Base-by-base conservation (phyloP, 441 rosid genomes). In the Populus hybrid region DNA sequence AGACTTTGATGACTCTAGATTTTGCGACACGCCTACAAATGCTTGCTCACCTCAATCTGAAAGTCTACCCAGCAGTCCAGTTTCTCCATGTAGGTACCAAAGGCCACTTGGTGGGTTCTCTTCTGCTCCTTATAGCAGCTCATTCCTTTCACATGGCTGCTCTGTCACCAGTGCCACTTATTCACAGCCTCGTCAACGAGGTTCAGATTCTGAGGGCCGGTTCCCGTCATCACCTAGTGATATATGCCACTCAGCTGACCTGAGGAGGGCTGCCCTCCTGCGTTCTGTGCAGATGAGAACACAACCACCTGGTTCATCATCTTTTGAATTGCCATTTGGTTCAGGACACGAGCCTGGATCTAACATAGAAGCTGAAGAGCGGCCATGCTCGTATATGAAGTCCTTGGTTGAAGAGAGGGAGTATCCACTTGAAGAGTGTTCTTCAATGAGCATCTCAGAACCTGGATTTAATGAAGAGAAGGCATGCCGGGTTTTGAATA, bases 151-250 rank as follows among this genome's bases (percentile, higher is more conserved):
- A 5, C 76, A 82, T 75, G 79, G 86, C 77, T 75, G 69, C 82
- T 70, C 84, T 34, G 67, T 77, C 30, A 68, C 79, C 6, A 65
- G 85, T 9, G 79, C 75, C 35, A 24, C 87, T 36, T 77, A 78
- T 75, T 84, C 94, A 42, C 96, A 84, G 78, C 75, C 93, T 75
- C 92, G 94, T 18, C 94, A 86, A 69, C 85, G 95, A 82, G 91
- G 93, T 38, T 94, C 98, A 4, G 96, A 96, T 61, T 92, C 99
- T 0, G 98, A 94, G 82, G 94, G 97, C 42, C 87, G 98, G 79
- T 89, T 96, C 80, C 98, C 98, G 0, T 96, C 98, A 26, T 96
- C 98, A 28, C 98, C 98, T 28, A 96, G 98, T 68, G 98, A 96
- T 81, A 96, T 96, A 74, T 93, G 98, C 79, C 97, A 96, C 86